These are phyloP conservation scores for Rhytidiadelphus loreus DNA, from an alignment of 225 moss, liverwort and hornwort genomes.

Conservation along the genomic window DNA sequence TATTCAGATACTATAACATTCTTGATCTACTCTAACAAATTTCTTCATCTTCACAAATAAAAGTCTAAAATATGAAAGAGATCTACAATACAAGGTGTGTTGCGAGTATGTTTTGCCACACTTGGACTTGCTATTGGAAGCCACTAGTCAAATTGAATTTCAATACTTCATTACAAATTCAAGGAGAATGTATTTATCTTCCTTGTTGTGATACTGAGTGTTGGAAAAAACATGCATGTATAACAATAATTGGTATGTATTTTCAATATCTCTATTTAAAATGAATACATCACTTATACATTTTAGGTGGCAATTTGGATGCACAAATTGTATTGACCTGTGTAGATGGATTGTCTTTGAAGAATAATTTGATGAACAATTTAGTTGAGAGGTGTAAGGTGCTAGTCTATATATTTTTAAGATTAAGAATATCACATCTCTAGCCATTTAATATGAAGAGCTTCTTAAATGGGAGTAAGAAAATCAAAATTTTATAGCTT, in stretches of 20 bases:
- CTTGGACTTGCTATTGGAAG: not conserved
- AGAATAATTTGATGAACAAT: not conserved
- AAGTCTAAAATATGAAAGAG: not conserved
- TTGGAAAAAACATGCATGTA: not conserved
- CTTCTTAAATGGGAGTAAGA: not conserved
- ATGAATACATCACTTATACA: not conserved
- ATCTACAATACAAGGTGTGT: not conserved
- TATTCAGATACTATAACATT: not conserved
- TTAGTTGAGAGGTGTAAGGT: not conserved
- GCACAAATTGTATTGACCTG: not conserved
- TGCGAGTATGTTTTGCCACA: not conserved
- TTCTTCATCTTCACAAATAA: not conserved
- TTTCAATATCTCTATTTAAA: not conserved
- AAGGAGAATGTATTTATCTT: not conserved
- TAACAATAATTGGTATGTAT: not conserved
- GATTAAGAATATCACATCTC: not conserved
- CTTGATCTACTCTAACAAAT: not conserved
- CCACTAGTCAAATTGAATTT: not conserved
- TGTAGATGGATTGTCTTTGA: not conserved
- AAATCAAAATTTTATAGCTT: not conserved
- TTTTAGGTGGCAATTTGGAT: not conserved
- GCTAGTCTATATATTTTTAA: not conserved
- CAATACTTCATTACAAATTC: not conserved
- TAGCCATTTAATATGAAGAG: not conserved
- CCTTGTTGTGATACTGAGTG: not conserved